Evolutionary conservation across 2,329 filamentous ascomycete species (phyloP).

Genomic region (Colletotrichum truncatum): DNA sequence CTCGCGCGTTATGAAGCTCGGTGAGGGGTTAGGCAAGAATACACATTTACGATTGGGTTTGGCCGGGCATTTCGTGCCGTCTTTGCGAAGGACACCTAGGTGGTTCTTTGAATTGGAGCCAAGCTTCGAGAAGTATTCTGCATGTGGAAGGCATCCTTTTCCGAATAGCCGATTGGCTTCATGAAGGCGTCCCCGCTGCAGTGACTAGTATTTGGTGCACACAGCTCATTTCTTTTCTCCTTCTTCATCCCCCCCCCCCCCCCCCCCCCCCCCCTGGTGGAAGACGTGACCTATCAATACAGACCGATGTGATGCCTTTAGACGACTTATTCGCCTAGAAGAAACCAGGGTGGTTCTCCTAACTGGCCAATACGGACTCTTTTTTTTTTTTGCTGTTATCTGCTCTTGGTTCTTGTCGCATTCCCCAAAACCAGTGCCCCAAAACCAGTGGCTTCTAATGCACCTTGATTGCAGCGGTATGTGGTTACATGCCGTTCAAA

Average conservation of each 20-base stretch:
- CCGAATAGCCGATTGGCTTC: not conserved
- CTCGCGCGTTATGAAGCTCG: not conserved
- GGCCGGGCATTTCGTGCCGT: constrained; percentile 3
- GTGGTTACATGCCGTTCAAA: constrained; percentile 27
- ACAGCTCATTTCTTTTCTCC: too few relatives aligned
- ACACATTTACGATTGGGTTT: not conserved
- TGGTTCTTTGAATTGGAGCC: not conserved
- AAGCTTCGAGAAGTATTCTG: constrained; percentile 17
- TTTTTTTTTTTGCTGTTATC: not conserved
- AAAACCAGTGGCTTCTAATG: not conserved
- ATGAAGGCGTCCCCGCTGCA: not conserved
- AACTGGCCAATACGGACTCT: not conserved
- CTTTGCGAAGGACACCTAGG: not conserved
- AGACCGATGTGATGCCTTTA: not conserved
- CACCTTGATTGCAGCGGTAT: constrained; percentile 7
- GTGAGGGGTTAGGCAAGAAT: not conserved
- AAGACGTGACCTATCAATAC: not conserved
- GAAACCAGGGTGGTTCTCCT: not conserved
- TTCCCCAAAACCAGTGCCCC: not conserved
- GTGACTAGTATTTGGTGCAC: too few relatives aligned
- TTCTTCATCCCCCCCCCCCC: too few relatives aligned
- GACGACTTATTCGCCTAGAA: not conserved
- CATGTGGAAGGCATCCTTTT: not conserved
- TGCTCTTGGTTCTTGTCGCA: not conserved
- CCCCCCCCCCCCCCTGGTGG: too few relatives aligned